phyloP scores from a whole-genome alignment of 2,329 filamentous ascomycete genomes.

The Penicillium vulpinum region DNA sequence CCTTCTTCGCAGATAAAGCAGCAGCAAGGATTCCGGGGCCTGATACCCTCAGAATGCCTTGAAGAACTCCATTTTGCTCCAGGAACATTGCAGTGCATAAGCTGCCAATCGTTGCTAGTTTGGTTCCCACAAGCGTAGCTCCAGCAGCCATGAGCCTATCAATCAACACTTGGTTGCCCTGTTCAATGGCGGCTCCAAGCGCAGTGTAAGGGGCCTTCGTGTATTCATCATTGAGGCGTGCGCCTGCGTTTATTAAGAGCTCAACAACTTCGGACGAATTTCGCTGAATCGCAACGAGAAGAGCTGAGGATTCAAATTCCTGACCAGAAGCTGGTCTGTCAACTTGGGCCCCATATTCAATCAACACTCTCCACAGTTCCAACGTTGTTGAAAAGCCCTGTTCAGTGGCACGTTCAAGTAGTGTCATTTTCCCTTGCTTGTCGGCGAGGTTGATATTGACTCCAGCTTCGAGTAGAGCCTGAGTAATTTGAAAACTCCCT shows the following conservation, averaged over 20 bases:
- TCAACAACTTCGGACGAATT: conserved; percentile 1
- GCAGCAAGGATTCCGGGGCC: neutral
- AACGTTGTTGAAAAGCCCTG: too few relatives aligned
- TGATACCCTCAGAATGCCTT: neutral
- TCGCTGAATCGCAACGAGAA: conserved; percentile 2
- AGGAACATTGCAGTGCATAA: neutral
- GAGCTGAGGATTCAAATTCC: neutral
- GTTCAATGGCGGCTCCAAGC: conserved; percentile 14
- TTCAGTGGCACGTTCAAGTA: neutral
- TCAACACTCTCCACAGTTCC: neutral
- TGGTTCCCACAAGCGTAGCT: neutral
- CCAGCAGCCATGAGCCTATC: neutral
- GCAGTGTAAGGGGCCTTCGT: neutral
- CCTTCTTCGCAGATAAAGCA: neutral
- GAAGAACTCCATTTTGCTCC: neutral
- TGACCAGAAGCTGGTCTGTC: neutral
- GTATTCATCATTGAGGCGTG: conserved; percentile 14
- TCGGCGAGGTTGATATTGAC: neutral
- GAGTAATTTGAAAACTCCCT: neutral
- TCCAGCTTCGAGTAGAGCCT: neutral
- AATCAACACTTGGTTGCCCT: conserved; percentile 2
- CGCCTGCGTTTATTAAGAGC: conserved; percentile 10
- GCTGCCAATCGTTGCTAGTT: neutral
- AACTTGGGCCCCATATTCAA: neutral
- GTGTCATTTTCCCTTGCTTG: neutral